Conservation (phyloP, 1,139 yeast species). For the Hansenula sp. region DNA sequence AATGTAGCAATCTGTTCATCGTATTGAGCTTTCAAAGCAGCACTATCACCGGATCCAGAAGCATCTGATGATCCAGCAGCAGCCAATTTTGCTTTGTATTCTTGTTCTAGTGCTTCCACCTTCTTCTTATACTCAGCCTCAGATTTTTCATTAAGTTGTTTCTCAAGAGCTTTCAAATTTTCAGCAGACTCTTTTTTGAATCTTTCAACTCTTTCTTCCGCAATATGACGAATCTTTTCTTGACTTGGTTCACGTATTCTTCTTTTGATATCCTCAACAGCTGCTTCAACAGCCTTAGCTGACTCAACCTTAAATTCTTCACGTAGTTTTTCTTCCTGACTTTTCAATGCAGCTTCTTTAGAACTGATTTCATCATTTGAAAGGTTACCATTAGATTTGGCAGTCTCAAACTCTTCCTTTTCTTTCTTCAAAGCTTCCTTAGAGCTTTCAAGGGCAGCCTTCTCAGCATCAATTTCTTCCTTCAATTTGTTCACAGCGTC, state of each 20-base stretch:
- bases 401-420: constrained; percentile 3
- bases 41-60: constrained; percentile 3
- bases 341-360: constrained; percentile 11
- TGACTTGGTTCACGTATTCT: constrained; percentile 24
- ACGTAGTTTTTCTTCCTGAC: constrained; percentile 21
- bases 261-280: constrained; percentile 26
- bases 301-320: constrained; percentile 24
- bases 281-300: constrained; percentile 20
- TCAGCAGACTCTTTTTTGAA: constrained; percentile 23
- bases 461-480: constrained; percentile 13
- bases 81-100: constrained; percentile 10
- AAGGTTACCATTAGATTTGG: not conserved
- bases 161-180: constrained; percentile 23
- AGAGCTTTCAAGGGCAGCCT: constrained; percentile 12
- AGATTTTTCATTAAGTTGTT: constrained; percentile 23
- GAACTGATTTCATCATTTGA: not conserved
- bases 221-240: constrained; percentile 20
- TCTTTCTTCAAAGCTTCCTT: constrained; percentile 15
- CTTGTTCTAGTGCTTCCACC: constrained; percentile 3
- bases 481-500: constrained; percentile 14
- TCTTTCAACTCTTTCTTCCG: constrained; percentile 18
- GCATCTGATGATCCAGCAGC: constrained; percentile 1
- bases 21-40: constrained; percentile 17
- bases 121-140: constrained; percentile 17
- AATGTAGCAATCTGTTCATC: constrained; percentile 12